Evolutionary conservation across 129 eudicot species (phyloP), one percentile per base, ranked within the genome.

Genomic region (Saposhnikovia divaricata): DNA sequence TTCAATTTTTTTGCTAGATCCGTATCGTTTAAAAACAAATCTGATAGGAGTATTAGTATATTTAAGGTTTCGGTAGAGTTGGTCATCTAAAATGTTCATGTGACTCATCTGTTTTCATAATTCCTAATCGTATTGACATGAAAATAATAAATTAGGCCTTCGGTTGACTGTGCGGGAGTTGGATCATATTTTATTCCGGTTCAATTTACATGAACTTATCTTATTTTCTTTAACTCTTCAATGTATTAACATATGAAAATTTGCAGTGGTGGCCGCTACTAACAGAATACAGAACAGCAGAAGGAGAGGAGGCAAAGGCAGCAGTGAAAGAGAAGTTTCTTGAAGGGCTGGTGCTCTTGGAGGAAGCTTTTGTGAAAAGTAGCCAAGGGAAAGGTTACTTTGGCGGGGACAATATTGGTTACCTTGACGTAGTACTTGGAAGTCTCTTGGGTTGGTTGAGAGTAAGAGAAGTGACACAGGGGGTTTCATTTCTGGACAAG

Each of bases 391-490:
- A 44, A 61, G 79, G 31, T 11, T 87, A 76, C 71, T 84, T 87
- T 78, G 88, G 85, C 5, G 85, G 85, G 16, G 85, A 83, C 10
- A 79, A 44, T 1, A 61, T 86, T 19, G 89, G 86, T 5, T 86
- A 83, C 76, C n/a, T 83, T 42, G 89, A 86, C 72, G 78, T 86
- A n/a, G 85, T 53, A 39, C 76, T 87, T 7, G 87, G 90, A 10
- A 34, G 84, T 40, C 76, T 31, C 74, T 43, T 87, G 45, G 87
- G 84, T 39, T 83, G 89, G 86, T 23, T 86, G 2, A 82, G 79
- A 70, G 84, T 71, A 5, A 42, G 25, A 11, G 88, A 84, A 70
- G 72, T 13, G 13, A 69, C 61, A 31, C 28, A 23, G 16, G 77
- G 79, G 37, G 59, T 82, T 38, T 80, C 78, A 15, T 45, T 84